Evolutionary conservation across 2,329 filamentous ascomycete species (phyloP), one percentile per base, ranked within the genome.

Genomic region (Fusarium tupiense): DNA sequence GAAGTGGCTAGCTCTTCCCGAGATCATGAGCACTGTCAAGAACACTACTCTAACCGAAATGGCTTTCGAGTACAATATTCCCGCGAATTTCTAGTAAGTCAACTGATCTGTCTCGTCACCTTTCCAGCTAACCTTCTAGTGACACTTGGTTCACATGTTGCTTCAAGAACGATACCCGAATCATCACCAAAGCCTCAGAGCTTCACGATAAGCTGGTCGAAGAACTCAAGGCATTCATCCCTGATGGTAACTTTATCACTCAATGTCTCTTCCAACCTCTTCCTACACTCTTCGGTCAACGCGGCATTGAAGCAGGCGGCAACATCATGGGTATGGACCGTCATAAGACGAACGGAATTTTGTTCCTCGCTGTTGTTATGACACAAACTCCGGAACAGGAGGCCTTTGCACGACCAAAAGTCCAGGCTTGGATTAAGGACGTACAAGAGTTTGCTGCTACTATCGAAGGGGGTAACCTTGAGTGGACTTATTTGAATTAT

Each of bases 401-500:
- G 6, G 50, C 60, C 8, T 69, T 72, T 26, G 56, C 60, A 5
- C 44, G 46, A n/a, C 54, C 60, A 40, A 69, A 66, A 14, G 64
- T 71, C 1, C 40, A 69, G 10, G 46, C 54, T 13, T 72, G 70
- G 73, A 53, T 76, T 1, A 29, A 60, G 12, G 52, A 61, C 0
- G 54, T 76, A 16, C 44, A 58, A 16, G 57, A 59, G 0, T 76
- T 58, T 44, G 73, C 71, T 3, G 64, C 61, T 3, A 74, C 61
- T 10, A 72, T 76, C 9, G 71, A 75, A 0, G 63, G 57, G 2
- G 72, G 70, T 1, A 70, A 71, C n/a, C 47, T 76, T 9, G 72
- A 63, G 24, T 77, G 69, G 74, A 65, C 37, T 5, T 77, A 76
- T n/a, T 38, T 76, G 33, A 76, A 76, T 57, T 77, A 74, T 41